These are phyloP conservation scores for Gonium pectorale DNA, from an alignment of 139 green algal genomes.

Conservation along the genomic window DNA sequence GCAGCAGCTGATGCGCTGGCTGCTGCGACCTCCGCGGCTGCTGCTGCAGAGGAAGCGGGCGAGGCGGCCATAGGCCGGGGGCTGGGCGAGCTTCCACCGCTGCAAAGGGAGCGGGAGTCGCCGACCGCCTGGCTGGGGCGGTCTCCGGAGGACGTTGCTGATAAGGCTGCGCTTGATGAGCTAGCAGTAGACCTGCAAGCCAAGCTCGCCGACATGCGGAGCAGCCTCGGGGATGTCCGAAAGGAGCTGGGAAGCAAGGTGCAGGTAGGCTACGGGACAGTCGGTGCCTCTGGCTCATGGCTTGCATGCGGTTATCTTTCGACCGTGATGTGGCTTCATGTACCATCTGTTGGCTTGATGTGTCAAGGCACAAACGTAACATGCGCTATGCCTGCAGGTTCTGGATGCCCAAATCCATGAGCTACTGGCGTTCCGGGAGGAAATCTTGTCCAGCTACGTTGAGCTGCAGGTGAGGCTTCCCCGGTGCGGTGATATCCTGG, in stretches of 20 bases:
- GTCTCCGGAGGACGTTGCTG: background rate
- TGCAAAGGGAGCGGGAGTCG: no score
- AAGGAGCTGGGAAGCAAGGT: constrained; percentile 44
- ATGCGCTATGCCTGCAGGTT: background rate
- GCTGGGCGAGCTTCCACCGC: no score
- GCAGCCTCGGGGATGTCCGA: constrained; percentile 6
- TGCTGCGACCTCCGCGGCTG: background rate
- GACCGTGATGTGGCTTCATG: no score
- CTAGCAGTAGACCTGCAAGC: background rate
- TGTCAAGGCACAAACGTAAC: no score
- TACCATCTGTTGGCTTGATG: no score
- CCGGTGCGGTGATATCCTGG: no score
- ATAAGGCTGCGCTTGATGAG: constrained; percentile 7
- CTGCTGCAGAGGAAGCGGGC: background rate
- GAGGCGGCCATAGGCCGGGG: constrained; percentile 5
- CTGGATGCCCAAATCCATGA: constrained; percentile 29
- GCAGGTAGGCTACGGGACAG: constrained; percentile 10
- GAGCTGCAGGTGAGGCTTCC: constrained; percentile 37
- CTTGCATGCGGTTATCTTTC: background rate
- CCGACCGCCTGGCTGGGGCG: no score
- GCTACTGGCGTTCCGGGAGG: constrained; percentile 44
- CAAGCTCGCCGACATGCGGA: constrained; percentile 28
- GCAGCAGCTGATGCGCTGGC: background rate
- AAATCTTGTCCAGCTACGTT: constrained; percentile 19
- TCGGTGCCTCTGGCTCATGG: background rate